These are phyloP conservation scores for Wickerhamomyces rabaulensis DNA, from an alignment of 805 yeast genomes.

Conservation along the genomic window DNA sequence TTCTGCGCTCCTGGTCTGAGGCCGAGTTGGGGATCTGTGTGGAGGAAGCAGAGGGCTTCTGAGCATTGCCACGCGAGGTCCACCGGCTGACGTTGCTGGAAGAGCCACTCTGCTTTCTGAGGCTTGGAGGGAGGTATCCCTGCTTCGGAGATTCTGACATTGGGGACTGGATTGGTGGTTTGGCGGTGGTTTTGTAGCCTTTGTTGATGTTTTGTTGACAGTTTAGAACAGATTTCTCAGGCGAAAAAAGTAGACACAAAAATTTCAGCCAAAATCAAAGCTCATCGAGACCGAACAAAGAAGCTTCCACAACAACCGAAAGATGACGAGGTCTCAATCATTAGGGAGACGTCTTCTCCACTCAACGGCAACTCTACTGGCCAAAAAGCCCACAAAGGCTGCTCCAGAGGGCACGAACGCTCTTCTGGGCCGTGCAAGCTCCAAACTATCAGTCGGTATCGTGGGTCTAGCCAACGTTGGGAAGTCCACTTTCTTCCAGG, in stretches of 20 bases:
- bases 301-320: neutral
- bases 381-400: constrained; percentile 14
- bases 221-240: neutral
- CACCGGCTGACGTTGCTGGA: neutral
- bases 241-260: neutral
- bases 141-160: neutral
- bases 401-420: constrained; percentile 9
- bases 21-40: neutral
- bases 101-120: neutral
- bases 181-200: neutral
- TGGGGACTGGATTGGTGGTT: neutral
- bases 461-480: constrained; percentile 83
- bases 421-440: constrained; percentile 23
- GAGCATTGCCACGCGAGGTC: neutral
- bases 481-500: constrained; percentile 76
- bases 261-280: neutral
- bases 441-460: constrained; percentile 44
- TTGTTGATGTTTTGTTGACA: neutral
- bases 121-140: neutral
- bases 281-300: neutral
- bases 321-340: neutral
- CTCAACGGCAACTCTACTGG: constrained; percentile 1
- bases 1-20: constrained; percentile 24
- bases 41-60: neutral
- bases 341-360: constrained; percentile 8